Evolutionary conservation across 306 rosid genomes (phyloP), one percentile per base, ranked within the genome.

Genomic region (Delonix regia): DNA sequence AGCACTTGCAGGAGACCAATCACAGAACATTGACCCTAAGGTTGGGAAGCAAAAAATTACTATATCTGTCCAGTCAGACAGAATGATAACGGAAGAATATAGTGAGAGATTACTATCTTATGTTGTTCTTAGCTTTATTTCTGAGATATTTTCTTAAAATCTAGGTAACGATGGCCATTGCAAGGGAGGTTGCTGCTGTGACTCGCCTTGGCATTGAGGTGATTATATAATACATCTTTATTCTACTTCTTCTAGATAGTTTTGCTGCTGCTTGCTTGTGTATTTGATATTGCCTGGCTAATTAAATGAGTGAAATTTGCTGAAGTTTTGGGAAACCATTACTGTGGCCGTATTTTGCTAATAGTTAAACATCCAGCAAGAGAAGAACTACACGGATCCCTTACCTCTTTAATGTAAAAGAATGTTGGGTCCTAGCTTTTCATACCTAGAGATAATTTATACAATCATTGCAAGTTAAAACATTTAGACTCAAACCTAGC

Each of bases 131-230:
- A 39, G 25, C 18, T 9, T 64, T 66, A 38, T 69, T 73, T 81
- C 48, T 84, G 28, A 79, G 15, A 41, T 45, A 9, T 24, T 45
- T 25, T 59, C 49, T 13, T 72, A 44, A 15, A 62, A 48, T 85
- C 55, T 83, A 95, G 98, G 74, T 92, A 41, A 92, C 98, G 14
- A 95, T 91, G 99, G 87, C 93, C 73, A 95, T 95, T 76, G 98
- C 98, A 45, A 88, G 96, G 88, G 99, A 93, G 83, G 99, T 95
- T 75, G 97, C 98, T 74, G 69, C 94, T 76, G 99, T 95, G 68
- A 91, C 97, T 78, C 97, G 96, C 67, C 97, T 93, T 51, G 99
- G 99, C 62, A 86, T 95, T 84, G 98, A 95, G 99, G 99, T 95
- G 83, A 71, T 74, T 73, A 61, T 45, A 69, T 45, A 47, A 4